Percentiles rank a stretch among this genome's conserved stretches.
Conservation (phyloP, 805 yeast genomes). For the Metschnikowia peoriensis region DNA sequence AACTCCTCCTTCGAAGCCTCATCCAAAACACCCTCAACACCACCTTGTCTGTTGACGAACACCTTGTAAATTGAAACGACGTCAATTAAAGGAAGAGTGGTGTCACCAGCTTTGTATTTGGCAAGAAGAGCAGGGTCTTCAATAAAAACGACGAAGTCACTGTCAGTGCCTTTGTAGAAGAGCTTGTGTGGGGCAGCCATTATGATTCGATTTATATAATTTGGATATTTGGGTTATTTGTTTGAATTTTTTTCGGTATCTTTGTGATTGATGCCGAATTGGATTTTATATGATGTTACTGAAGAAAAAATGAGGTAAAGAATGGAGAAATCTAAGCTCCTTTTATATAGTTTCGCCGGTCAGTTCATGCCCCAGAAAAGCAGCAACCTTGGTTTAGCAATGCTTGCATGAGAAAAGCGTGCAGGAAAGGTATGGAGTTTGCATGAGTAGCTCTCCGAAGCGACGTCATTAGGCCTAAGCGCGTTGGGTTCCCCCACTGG, state of each 20-base stretch:
- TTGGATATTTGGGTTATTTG: not conserved
- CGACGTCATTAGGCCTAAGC: slow-evolving; percentile 2
- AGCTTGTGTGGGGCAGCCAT: slow-evolving; percentile 46
- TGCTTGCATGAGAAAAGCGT: not conserved
- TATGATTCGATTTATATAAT: not conserved
- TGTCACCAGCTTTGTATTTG: slow-evolving; percentile 49
- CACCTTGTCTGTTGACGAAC: slow-evolving; percentile 62
- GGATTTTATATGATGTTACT: not conserved
- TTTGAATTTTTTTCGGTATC: not conserved
- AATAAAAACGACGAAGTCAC: slow-evolving; percentile 66
- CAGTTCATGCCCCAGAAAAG: not conserved
- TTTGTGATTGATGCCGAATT: not conserved
- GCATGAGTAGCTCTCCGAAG: not conserved
- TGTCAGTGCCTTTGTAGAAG: slow-evolving; percentile 61
- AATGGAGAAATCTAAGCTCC: not conserved
- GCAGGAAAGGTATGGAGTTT: slow-evolving; percentile 1
- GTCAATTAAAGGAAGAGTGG: slow-evolving; percentile 56
- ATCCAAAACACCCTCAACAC: slow-evolving; percentile 68
- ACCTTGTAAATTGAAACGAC: slow-evolving; percentile 65
- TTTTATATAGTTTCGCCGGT: not conserved
- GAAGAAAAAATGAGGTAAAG: not conserved
- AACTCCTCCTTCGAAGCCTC: slow-evolving; percentile 68
- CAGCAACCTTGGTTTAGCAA: slow-evolving; percentile 10
- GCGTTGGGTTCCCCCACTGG: too few relatives aligned
- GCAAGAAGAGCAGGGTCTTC: slow-evolving; percentile 51